Evolutionary conservation across 108 stramenopile genomes (phyloP), one percentile per base, ranked within the genome.

Genomic region (Thalassiosira profunda): DNA sequence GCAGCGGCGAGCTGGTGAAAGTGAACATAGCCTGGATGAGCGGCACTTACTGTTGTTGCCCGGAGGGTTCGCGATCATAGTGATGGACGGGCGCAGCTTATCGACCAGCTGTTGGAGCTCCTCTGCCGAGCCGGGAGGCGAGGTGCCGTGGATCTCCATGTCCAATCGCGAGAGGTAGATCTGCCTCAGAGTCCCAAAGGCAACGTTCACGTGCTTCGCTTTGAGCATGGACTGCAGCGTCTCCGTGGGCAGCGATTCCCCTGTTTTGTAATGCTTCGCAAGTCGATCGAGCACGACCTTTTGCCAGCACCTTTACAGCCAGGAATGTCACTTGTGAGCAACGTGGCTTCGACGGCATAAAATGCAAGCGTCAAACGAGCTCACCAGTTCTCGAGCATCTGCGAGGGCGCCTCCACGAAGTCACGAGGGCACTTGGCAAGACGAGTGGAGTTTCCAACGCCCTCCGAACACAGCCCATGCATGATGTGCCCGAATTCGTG

Each of bases 311-410:
- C n/a, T n/a, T n/a, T n/a, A n/a, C n/a, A n/a, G n/a, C n/a, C n/a
- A n/a, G n/a, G n/a, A n/a, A n/a, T n/a, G n/a, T n/a, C n/a, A n/a
- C n/a, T n/a, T n/a, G n/a, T n/a, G n/a, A n/a, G n/a, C n/a, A n/a
- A n/a, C n/a, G n/a, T n/a, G n/a, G n/a, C n/a, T n/a, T n/a, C n/a
- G n/a, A n/a, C n/a, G n/a, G n/a, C n/a, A n/a, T n/a, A n/a, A n/a
- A n/a, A n/a, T n/a, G n/a, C n/a, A n/a, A n/a, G n/a, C n/a, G n/a
- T n/a, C n/a, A n/a, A n/a, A n/a, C n/a, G n/a, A n/a, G n/a, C n/a
- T n/a, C n/a, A n/a, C 78, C 76, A 82, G 35, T 72, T 72, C 18
- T 82, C 81, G 18, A 78, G 45, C 77, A 82, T 74, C 24, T 82
- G 81, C 0, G 31, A 40, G 5, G 81, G 81, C 5, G 73, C 81